These are phyloP conservation scores for Thielaviopsis musarum DNA, from an alignment of 2,329 filamentous ascomycete species.

Conservation along the genomic window DNA sequence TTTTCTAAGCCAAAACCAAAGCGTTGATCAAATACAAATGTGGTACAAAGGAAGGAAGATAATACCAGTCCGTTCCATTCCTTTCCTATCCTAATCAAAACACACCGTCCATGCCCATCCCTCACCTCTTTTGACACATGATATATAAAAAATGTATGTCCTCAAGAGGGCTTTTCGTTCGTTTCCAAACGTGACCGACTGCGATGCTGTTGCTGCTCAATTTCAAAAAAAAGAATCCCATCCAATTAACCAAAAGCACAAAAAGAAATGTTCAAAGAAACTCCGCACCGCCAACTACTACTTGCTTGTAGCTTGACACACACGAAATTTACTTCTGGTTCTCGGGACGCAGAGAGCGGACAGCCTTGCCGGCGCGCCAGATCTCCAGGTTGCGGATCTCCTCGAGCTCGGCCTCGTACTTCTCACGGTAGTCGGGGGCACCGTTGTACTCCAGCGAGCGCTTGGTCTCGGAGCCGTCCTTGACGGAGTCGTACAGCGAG, in stretches of 20 bases:
- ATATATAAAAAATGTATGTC: not conserved
- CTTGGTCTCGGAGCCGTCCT: slow-evolving; percentile 84
- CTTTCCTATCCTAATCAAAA: slow-evolving; percentile 8
- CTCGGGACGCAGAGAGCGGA: slow-evolving; percentile 74
- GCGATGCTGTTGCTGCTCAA: slow-evolving; percentile 11
- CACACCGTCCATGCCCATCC: slow-evolving; percentile 1
- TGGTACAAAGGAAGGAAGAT: slow-evolving; percentile 10
- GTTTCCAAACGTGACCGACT: not conserved
- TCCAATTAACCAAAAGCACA: not conserved
- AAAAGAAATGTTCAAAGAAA: slow-evolving; percentile 3
- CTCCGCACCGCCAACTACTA: not conserved
- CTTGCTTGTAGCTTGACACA: not conserved
- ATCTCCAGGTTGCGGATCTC: slow-evolving; percentile 98
- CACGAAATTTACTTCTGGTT: slow-evolving; percentile 51
- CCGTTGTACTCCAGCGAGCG: slow-evolving; percentile 95
- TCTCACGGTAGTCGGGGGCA: slow-evolving; percentile 88
- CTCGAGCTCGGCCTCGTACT: slow-evolving; percentile 95
- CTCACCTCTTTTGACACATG: not conserved
- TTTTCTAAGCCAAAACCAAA: slow-evolving; percentile 10
- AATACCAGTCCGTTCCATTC: not conserved
- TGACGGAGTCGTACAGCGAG: slow-evolving; percentile 84
- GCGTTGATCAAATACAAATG: slow-evolving; percentile 11
- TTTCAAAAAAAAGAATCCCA: not conserved
- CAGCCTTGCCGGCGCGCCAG: slow-evolving; percentile 96
- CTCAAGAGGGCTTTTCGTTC: not conserved